Base-by-base conservation (phyloP, 192 early-diverging fungal species). In the Umbelopsis isabellina region DNA sequence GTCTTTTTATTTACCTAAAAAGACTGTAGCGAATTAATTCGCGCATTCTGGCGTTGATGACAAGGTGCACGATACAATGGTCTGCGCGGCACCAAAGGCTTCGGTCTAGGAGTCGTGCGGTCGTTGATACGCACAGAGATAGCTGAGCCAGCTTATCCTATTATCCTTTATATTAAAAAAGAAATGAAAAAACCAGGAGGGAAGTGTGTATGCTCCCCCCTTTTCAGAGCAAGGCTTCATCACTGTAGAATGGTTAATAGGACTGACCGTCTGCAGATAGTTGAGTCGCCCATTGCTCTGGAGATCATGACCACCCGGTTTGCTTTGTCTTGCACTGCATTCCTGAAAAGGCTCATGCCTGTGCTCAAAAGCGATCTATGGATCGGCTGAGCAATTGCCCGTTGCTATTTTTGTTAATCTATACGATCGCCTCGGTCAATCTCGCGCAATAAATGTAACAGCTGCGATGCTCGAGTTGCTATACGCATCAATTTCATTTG, bases 21-120 rank as follows among this genome's bases (percentile, higher is more conserved):
- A 61, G 55, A 61, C 55, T 61, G 55, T 61, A 61, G 55, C 55
- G 55, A 61, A 61, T 61, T 61, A 35, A 61, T 61, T 61, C 55
- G 55, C 55, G 55, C 55, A 61, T 61, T 61, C 55, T 61, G 55
- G 55, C 55, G 55, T 61, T 61, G 55, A 61, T 61, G 55, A 61
- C 55, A 61, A 61, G 55, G 55, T 61, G 55, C 55, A 30, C 55
- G 55, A 61, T 61, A 61, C 55, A 35, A 61, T 30, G 55, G 55
- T 61, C 55, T 61, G 55, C 33, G 8, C 33, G 30, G 11, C 55
- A 35, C 18, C 30, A 35, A 27, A 35, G 37, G 16, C 55, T 35
- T 61, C 30, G 55, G 55, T 16, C 25, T 61, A 25, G 55, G 4
- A 16, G 55, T 25, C 25, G 11, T 61, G 18, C 25, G 55, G 55